Conservation (phyloP, 805 yeast genomes). For the Candida ulmi region DNA sequence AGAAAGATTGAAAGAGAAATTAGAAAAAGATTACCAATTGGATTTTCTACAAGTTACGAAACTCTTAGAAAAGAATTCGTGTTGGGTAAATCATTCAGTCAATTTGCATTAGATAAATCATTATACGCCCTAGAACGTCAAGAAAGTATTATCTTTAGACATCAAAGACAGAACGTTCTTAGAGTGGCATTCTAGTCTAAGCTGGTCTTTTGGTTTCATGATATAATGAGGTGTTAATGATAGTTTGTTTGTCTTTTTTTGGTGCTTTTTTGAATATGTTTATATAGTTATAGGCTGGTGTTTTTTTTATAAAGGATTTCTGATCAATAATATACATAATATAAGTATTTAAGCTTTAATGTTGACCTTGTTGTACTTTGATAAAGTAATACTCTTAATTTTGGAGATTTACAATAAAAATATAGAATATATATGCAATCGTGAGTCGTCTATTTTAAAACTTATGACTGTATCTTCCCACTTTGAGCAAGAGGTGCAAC, state of each 20-base stretch:
- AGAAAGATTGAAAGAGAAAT: constrained; percentile 77
- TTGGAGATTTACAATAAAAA: background rate
- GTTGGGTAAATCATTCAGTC: constrained; percentile 53
- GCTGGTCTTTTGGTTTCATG: too few relatives aligned
- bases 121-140: constrained; percentile 75
- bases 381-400: too few relatives aligned
- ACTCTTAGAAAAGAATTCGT: constrained; percentile 82
- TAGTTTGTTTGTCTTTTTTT: background rate
- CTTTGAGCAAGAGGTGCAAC: constrained; percentile 74
- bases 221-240: too few relatives aligned
- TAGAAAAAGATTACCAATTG: constrained; percentile 87
- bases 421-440: too few relatives aligned
- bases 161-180: constrained; percentile 77
- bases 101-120: constrained; percentile 77
- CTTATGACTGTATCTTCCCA: constrained; percentile 5
- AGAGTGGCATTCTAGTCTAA: constrained; percentile 32
- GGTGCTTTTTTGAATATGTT: background rate
- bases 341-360: too few relatives aligned
- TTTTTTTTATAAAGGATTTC: too few relatives aligned
- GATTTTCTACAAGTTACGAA: constrained; percentile 88
- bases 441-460: too few relatives aligned
- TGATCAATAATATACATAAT: too few relatives aligned
- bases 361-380: too few relatives aligned
- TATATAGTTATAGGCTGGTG: too few relatives aligned
- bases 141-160: constrained; percentile 82